Evolutionary conservation across 1,284 basidiomycete species (phyloP).

Genomic region (Baeospora myosura): DNA sequence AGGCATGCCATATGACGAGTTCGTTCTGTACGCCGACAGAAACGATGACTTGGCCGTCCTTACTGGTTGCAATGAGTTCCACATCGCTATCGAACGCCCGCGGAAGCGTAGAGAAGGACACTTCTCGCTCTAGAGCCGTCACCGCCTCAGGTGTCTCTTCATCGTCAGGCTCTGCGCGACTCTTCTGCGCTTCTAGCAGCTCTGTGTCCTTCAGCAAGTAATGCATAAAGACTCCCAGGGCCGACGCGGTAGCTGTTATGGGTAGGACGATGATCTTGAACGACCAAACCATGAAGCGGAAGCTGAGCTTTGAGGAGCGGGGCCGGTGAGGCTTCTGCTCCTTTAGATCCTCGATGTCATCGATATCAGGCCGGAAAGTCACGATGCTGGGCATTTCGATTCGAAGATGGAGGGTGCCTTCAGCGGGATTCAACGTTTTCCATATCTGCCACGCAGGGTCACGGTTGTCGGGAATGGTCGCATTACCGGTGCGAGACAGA

Average conservation of each 20-base stretch:
- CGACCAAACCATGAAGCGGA: constrained; percentile 61
- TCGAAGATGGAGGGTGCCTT: constrained; percentile 68
- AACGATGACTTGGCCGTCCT: constrained; percentile 54
- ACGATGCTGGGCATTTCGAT: constrained; percentile 77
- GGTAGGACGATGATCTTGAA: constrained; percentile 82
- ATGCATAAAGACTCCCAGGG: constrained; percentile 75
- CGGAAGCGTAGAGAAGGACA: constrained; percentile 66
- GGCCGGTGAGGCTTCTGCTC: constrained; percentile 28
- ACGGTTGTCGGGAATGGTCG: constrained; percentile 19
- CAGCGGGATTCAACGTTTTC: constrained; percentile 73
- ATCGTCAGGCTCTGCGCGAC: constrained; percentile 40
- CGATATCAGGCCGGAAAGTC: constrained; percentile 45
- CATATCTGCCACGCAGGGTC: constrained; percentile 66
- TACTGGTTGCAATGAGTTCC: constrained; percentile 69
- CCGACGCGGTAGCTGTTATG: constrained; percentile 69
- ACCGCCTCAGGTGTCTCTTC: constrained; percentile 24
- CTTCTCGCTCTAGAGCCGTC: constrained; percentile 34
- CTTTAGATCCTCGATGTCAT: constrained; percentile 11
- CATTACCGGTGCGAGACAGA: constrained; percentile 26
- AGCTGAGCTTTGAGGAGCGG: constrained; percentile 38
- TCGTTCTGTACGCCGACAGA: constrained; percentile 77
- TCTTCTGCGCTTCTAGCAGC: constrained; percentile 78
- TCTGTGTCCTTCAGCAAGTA: constrained; percentile 91
- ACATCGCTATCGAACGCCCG: constrained; percentile 76
- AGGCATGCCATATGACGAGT: constrained; percentile 55